Evolutionary conservation across 768 basidiomycete species (phyloP), one percentile per base, ranked within the genome.

Genomic region (Podaxis carcinomalis): DNA sequence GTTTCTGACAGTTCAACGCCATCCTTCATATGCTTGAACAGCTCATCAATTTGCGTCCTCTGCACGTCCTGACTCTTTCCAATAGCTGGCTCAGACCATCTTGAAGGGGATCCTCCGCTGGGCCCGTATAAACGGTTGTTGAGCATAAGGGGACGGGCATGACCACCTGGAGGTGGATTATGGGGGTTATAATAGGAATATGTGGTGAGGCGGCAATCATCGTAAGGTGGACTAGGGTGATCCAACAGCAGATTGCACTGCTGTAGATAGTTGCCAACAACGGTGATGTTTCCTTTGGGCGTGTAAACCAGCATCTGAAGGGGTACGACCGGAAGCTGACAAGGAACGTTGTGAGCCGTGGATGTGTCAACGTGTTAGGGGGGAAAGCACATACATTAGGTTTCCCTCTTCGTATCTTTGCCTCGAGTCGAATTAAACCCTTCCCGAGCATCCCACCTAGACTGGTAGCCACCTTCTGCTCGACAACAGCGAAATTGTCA

Each of bases 281-380:
- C 86, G 35, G 80, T 76, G 64, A 98, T 89, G 73, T 98, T 95
- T 35, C 93, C 92, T 72, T 96, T 97, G 4, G 93, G 93, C 4
- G 96, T 96, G 74, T 91, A 96, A 32, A 98, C 86, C 40, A 97
- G 84, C 73, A 97, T 83, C 68, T 90, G 89, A 16, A 98, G 79
- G 21, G 88, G 85, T 49, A 96, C 78, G 57, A 94, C 91, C 51
- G 91, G 90, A 56, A 90, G 80, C 92, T 95, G 72, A 40, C 27
- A 25, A 27, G 56, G 42, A 21, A 9, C 19, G n/a, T 19, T 44
- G 39, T 57, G 7, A 36, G 46, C 49, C 27, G 25, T 9, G n/a
- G 37, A 52, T 27, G 47, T 37, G 44, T 46, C n/a, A 40, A n/a
- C 19, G 39, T n/a, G 42, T 36, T 44, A 23, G 3, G 42, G 57